phyloP scores from a whole-genome alignment of 2,329 filamentous ascomycete genomes.

The Xylariaceae sp. region DNA sequence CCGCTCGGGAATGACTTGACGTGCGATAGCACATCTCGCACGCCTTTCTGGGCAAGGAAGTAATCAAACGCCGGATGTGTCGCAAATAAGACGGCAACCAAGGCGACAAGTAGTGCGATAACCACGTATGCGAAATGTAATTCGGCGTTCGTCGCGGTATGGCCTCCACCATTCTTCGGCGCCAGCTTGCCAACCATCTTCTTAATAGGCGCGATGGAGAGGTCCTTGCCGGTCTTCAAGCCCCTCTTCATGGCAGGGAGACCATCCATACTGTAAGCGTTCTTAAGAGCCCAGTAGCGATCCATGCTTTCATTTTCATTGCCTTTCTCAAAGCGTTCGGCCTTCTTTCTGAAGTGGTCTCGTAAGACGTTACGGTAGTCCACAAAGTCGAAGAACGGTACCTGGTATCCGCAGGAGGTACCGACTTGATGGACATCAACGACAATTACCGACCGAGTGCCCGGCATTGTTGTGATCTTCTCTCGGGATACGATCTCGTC shows the following conservation, averaged over 20 bases:
- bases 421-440: constrained; percentile 38
- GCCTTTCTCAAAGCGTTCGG: constrained; percentile 30
- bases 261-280: constrained; percentile 37
- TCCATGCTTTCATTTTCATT: constrained; percentile 35
- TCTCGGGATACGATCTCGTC: constrained; percentile 32
- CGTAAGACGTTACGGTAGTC: constrained; percentile 34
- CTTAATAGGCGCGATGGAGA: constrained; percentile 33
- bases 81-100: constrained; percentile 24
- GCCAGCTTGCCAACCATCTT: constrained; percentile 38
- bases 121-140: constrained; percentile 16
- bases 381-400: constrained; percentile 38
- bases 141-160: constrained; percentile 1
- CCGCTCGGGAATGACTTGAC: constrained; percentile 13
- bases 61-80: constrained; percentile 27
- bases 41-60: constrained; percentile 23
- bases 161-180: constrained; percentile 25
- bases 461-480: constrained; percentile 26
- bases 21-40: constrained; percentile 22
- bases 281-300: constrained; percentile 40
- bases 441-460: constrained; percentile 35
- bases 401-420: constrained; percentile 38
- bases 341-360: constrained; percentile 32
- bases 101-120: constrained; percentile 13
- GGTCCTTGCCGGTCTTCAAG: constrained; percentile 28
- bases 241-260: constrained; percentile 35